Evolutionary conservation across 495 filamentous ascomycete genomes (phyloP), one percentile per base, ranked within the genome.

Genomic region (Tetracladium setigerum): DNA sequence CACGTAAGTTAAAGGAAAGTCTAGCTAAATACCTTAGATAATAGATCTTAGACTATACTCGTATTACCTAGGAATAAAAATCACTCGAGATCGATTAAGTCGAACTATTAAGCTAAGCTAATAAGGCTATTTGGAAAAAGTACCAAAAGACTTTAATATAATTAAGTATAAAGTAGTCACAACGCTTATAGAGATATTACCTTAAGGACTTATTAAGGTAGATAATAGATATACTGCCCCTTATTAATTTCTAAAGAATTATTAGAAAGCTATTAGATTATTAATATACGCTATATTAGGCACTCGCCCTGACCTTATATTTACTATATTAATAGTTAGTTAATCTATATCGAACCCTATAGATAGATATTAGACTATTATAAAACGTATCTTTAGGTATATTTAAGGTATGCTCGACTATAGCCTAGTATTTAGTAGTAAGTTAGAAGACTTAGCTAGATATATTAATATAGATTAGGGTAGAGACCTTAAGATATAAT

Each of bases 11-110:
- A 16, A 70, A 67, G 48, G 17, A 46, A 11, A 32, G 37, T 18
- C 49, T 69, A 12, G 43, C 37, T 17, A 35, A 51, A 5, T 18
- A 45, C 15, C 65, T 42, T 18, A 57, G 11, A 65, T 68, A 41
- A 65, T 48, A 34, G 56, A 71, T 33, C 53, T 67, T 4, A 56
- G 61, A 1, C 46, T 30, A 12, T 56, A 45, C 35, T 49, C 41
- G 19, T 69, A 56, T 54, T 69, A 69, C 45, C 56, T 68, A 17
- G 60, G 59, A 5, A 67, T 68, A 33, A 12, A 36, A 30, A 54
- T 64, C 30, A 47, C 27, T 38, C 24, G 57, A 50, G 54, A 64
- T 22, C 47, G 39, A 3, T 43, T 49, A 14, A 67, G 58, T 33
- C 38, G 46, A n/a, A 58, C 45, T 0, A 31, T 62, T 5, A 31